Percentiles rank a stretch among this genome's conserved stretches.
These are phyloP conservation scores for Casuarina equisetifolia DNA, from an alignment of 306 rosid species.

Conservation along the genomic window DNA sequence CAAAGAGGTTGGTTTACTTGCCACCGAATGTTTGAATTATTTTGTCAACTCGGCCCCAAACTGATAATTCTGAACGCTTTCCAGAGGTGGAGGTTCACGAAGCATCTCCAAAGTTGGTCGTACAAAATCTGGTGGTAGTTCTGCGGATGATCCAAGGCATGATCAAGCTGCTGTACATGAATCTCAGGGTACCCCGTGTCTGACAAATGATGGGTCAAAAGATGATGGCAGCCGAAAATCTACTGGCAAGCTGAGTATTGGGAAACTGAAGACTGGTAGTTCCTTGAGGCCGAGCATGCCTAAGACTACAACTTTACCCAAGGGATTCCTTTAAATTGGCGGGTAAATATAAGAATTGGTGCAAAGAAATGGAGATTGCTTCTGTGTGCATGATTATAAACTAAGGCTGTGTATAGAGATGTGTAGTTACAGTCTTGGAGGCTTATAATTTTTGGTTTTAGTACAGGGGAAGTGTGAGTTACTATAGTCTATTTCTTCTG, in stretches of 20 bases:
- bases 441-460: slow-evolving; percentile 27
- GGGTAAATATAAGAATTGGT: slow-evolving; percentile 20
- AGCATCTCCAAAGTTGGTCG: slow-evolving; percentile 20
- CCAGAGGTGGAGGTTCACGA: slow-evolving; percentile 29
- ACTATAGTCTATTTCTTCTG: background rate
- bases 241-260: slow-evolving; percentile 24
- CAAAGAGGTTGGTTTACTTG: slow-evolving; percentile 32
- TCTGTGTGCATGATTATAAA: slow-evolving; percentile 17
- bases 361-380: slow-evolving; percentile 11
- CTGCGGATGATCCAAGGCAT: slow-evolving; percentile 9
- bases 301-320: slow-evolving; percentile 3
- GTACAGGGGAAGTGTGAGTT: slow-evolving; percentile 9
- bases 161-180: slow-evolving; percentile 19
- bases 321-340: slow-evolving; percentile 20
- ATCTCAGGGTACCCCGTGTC: slow-evolving; percentile 20
- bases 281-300: slow-evolving; percentile 12
- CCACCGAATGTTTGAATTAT: slow-evolving; percentile 1
- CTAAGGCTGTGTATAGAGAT: slow-evolving; percentile 17
- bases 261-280: slow-evolving; percentile 21
- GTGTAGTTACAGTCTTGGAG: slow-evolving; percentile 10
- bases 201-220: background rate
- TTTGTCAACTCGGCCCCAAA: slow-evolving; percentile 6
- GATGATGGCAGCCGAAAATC: slow-evolving; percentile 21
- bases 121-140: slow-evolving; percentile 21
- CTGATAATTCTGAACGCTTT: slow-evolving; percentile 24